A percentile compares a stretch with the other conserved stretches of the same genome.
Evolutionary conservation across 2,329 filamentous ascomycete species (phyloP).

Genomic region (Xylaria sp.): DNA sequence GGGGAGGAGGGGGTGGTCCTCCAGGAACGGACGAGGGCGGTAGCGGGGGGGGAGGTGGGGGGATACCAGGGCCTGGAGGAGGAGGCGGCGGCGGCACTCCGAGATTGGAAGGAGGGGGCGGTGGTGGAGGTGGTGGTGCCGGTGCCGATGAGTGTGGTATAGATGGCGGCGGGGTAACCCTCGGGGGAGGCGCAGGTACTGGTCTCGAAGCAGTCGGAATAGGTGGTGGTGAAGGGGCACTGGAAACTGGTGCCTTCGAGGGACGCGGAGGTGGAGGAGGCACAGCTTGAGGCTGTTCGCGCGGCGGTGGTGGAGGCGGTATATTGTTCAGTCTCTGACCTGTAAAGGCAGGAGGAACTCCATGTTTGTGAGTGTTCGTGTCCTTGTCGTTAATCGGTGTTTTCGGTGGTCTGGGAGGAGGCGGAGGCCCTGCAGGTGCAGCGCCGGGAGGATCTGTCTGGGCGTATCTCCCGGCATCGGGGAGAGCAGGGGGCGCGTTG

Average conservation of each 20-base stretch:
- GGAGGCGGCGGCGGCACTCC: constrained; percentile 44
- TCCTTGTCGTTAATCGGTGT: constrained; percentile 74
- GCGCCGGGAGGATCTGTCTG: constrained; percentile 60
- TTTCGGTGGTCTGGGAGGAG: constrained; percentile 75
- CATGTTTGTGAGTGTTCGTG: constrained; percentile 67
- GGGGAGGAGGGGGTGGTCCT: constrained; percentile 44
- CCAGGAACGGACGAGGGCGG: constrained; percentile 50
- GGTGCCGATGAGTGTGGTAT: constrained; percentile 44
- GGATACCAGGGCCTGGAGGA: constrained; percentile 25
- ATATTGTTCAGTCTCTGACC: constrained; percentile 67
- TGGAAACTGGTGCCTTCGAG: constrained; percentile 51
- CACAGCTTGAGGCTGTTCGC: constrained; percentile 45
- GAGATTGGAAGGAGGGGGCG: constrained; percentile 31
- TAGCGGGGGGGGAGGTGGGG: constrained; percentile 36
- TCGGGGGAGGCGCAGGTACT: constrained; percentile 61
- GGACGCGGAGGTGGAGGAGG: constrained; percentile 50
- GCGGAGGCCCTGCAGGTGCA: constrained; percentile 67
- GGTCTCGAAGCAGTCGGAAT: constrained; percentile 59
- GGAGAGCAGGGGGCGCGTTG: constrained; percentile 84
- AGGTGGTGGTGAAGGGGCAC: constrained; percentile 59
- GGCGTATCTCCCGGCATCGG: constrained; percentile 89
- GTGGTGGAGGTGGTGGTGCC: constrained; percentile 41
- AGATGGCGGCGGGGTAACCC: constrained; percentile 59
- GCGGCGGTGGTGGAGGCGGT: constrained; percentile 79
- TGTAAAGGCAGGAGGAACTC: constrained; percentile 82